Percentiles rank a stretch among this genome's conserved stretches.
These are phyloP conservation scores for Malassezia equina DNA, from an alignment of 1,284 basidiomycete species.

Conservation along the genomic window DNA sequence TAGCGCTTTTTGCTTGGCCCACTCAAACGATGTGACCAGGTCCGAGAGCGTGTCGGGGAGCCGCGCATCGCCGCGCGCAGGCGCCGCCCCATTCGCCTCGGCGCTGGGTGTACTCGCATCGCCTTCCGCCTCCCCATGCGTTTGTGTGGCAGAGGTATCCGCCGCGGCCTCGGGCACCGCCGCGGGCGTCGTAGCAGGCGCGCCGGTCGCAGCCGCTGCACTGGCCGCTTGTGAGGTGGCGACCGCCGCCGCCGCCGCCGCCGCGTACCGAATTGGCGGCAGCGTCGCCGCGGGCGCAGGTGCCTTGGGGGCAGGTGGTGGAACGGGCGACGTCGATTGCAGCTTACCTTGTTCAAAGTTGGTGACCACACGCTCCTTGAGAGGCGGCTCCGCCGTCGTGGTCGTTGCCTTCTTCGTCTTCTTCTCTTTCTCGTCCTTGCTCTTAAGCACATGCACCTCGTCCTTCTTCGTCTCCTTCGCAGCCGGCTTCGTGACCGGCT, in stretches of 20 bases:
- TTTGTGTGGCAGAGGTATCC: background rate
- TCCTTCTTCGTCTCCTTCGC: conserved; percentile 19
- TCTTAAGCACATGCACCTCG: conserved; percentile 14
- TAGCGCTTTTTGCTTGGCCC: conserved; percentile 79
- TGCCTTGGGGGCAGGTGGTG: conserved; percentile 1
- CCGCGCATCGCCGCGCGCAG: conserved; percentile 32
- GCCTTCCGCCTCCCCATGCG: conserved; percentile 27
- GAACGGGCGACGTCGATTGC: conserved; percentile 49
- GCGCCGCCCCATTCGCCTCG: conserved; percentile 25
- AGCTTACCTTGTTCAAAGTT: conserved; percentile 59
- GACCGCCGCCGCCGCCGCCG: conserved; percentile 19
- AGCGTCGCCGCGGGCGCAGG: conserved; percentile 11
- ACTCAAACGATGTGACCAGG: conserved; percentile 87
- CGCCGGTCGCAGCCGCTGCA: background rate
- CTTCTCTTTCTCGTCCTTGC: conserved; percentile 19
- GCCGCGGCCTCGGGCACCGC: conserved; percentile 48
- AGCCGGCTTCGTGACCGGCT: conserved; percentile 1
- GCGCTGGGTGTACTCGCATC: conserved; percentile 19
- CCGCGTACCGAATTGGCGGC: conserved; percentile 13
- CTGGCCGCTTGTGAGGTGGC: conserved; percentile 14
- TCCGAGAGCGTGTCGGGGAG: conserved; percentile 74
- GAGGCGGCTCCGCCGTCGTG: conserved; percentile 23
- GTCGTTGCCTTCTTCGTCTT: conserved; percentile 20
- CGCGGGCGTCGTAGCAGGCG: conserved; percentile 46
- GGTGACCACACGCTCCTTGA: conserved; percentile 59